Base-by-base conservation (phyloP, 2,329 filamentous ascomycete species). In the Diaporthe sp. region DNA sequence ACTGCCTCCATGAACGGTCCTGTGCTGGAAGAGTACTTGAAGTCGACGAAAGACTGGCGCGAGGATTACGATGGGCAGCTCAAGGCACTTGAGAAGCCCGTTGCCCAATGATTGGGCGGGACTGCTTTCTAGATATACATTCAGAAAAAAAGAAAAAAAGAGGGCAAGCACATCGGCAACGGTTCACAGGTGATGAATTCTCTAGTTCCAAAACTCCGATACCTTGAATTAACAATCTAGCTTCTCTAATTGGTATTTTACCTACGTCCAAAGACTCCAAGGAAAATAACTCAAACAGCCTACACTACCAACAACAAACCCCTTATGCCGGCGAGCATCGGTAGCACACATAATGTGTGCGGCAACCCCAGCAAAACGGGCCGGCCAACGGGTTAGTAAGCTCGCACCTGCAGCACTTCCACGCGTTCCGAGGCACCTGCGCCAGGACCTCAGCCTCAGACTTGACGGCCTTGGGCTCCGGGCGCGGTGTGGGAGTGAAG, bases 1-100 rank as follows among this genome's bases (percentile, higher is more conserved):
- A 57, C 71, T 31, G 60, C 15, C 13, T 65, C 34, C 17, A 65
- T 73, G 58, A 37, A 12, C 17, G 39, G 25, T 13, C 4, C 28
- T 19, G 25, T 65, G 2, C 15, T 73, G 15, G 25, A 57, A 1
- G 17, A 57, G 1, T 73, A 73, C 34, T 25, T 73, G 25, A 5
- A 34, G 2, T 8, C 25, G 46, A 65, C 71, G 7, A 73, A 25
- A 34, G 34, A 25, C n/a, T 73, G 71, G 71, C 71, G 71, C 13
- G 13, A 65, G 28, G 58, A 31, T 7, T 73, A 73, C 7, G 58
- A 65, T n/a, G 49, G 17, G 37, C 58, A 57, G 25, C 13, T n/a
- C 5, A 13, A 37, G 37, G 37, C 37, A 17, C n/a, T 25, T 53
- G 39, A 55, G 28, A 22, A 31, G 6, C 17, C 37, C 2, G 19